Base-by-base conservation (phyloP, 1,139 yeast species). In the Pneumocystis murina region DNA sequence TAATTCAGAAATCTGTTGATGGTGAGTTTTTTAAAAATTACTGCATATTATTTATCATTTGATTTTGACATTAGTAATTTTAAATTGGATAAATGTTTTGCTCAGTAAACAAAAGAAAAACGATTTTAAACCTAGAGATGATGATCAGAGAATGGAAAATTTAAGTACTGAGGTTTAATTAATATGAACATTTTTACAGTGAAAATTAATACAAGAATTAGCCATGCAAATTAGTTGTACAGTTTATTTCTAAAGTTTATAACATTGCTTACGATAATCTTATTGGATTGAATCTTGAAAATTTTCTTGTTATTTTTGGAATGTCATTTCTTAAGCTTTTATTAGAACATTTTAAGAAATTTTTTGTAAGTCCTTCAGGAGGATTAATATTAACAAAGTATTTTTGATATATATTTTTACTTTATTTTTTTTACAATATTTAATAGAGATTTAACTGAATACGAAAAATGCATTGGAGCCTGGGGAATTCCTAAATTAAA, bases 311-410 rank as follows among this genome's bases (percentile, higher is more conserved):
- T 20, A 84, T 82, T 65, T 76, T 87, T 16, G 95, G 96, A 0
- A 75, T 78, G 66, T 79, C 78, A 36, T 79, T 88, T 62, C 79
- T 86, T 69, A 79, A 80, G 59, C 78, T 82, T 62, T 75, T 91
- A 62, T 77, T 89, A 68, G 83, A 80, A 39, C 97, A 91, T 72
- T 85, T 86, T 71, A 85, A 85, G 68, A 86, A 84, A 70, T 87
- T 83, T 72, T 82, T 83, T 48, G 88, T 90, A 66, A 87, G 83
- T 69, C 84, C 90, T 2, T 81, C 85, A 12, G 97, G 97, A 62
- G 96, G 96, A 36, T 80, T 86, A 65, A 82, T 86, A 20, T 80
- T 88, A n/a, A 86, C 96, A 0, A 86, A 86, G 60, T 58, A 58
- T 12, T 12, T 43, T 24, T 4, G 30, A 20, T 38, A 8, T 58